These are phyloP conservation scores for Aspergillus fructus DNA, from an alignment of 2,329 filamentous ascomycete species.

Conservation along the genomic window DNA sequence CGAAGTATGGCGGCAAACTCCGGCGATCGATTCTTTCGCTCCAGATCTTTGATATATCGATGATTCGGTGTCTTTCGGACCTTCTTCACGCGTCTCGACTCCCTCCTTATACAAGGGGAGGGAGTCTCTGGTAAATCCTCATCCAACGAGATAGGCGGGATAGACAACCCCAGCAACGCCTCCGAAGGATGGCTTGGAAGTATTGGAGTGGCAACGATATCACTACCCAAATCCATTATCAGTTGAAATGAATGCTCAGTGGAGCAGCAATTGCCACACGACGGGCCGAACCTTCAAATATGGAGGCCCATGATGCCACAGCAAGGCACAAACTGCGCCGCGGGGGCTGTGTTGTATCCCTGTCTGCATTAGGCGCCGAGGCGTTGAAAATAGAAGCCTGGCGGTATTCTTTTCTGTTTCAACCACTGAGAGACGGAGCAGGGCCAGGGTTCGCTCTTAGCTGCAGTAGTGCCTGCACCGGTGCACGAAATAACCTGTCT, in stretches of 20 bases:
- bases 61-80: not conserved
- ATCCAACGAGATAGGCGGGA: not conserved
- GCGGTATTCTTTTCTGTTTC: not conserved
- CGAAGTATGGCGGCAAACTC: not conserved
- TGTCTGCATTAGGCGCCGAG: not conserved
- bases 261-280: not conserved
- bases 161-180: not conserved
- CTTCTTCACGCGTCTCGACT: not conserved
- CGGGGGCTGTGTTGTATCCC: not conserved
- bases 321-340: not conserved
- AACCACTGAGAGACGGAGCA: not conserved
- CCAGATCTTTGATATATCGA: not conserved
- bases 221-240: not conserved
- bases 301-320: not conserved
- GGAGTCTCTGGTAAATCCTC: not conserved
- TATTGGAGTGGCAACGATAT: not conserved
- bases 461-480: not conserved
- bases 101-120: not conserved
- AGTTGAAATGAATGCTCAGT: not conserved
- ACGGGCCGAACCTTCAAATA: not conserved
- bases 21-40: not conserved
- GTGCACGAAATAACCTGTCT: not conserved
- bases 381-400: not conserved
- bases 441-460: not conserved
- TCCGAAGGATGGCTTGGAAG: not conserved